Percentiles rank a stretch among this genome's conserved stretches.
These are phyloP conservation scores for Allium sativum DNA, from an alignment of 106 monocot species.

Conservation along the genomic window DNA sequence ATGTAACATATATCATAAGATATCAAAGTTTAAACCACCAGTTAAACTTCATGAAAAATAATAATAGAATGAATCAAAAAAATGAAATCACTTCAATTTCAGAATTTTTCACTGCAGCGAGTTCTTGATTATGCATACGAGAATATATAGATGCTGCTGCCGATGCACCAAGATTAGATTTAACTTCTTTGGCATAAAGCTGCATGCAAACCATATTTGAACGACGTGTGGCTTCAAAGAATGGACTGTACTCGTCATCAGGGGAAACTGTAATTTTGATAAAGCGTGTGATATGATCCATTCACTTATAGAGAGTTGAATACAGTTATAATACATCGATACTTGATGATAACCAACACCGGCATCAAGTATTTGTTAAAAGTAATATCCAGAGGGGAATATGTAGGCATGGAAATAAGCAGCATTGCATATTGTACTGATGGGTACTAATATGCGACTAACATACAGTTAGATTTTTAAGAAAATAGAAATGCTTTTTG, in stretches of 20 bases:
- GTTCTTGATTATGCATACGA: conserved; percentile 39
- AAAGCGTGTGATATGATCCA: conserved; percentile 7
- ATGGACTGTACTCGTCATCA: conserved; percentile 51
- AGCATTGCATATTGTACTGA: no score
- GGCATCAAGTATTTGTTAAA: neutral
- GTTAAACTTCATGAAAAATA: neutral
- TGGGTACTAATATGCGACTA: no score
- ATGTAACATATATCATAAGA: neutral
- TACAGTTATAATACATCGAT: neutral
- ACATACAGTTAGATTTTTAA: no score
- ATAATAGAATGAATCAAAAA: conserved; percentile 2
- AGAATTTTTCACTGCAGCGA: conserved; percentile 16
- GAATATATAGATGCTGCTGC: conserved; percentile 65
- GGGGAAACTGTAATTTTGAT: conserved; percentile 48
- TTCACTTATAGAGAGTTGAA: neutral
- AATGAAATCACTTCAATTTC: conserved; percentile 36
- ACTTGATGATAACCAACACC: neutral
- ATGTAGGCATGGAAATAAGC: no score
- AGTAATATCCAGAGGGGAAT: no score
- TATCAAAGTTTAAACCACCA: neutral
- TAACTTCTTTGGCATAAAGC: conserved; percentile 79
- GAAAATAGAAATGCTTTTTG: no score
- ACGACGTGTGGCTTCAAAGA: conserved; percentile 61
- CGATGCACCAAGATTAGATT: conserved; percentile 58
- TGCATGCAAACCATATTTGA: conserved; percentile 81